Base-by-base conservation (phyloP, 192 early-diverging fungal genomes). In the Irineochytrium annulatum region DNA sequence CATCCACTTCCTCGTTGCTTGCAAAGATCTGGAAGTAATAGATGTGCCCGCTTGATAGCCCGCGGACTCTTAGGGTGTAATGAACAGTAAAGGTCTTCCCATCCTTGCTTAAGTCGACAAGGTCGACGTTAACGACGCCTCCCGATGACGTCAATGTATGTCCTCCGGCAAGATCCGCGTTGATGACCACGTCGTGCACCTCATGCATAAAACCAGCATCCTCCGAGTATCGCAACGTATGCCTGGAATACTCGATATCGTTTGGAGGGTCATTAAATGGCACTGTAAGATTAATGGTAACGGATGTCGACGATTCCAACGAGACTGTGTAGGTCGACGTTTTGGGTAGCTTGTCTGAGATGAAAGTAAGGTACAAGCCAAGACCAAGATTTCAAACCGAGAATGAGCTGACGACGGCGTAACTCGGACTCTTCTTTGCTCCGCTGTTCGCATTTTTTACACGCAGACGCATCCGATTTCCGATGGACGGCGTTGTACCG, bases 401-500 rank as follows among this genome's bases (percentile, higher is more conserved):
- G 34, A 19, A 71, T 77, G 17, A 64, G 52, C 34, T 60, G 55
- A 39, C 57, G 55, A 20, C 65, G 45, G 43, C 65, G 66, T 0
- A 43, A 33, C 49, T 79, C 77, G 11, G 4, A 51, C 49, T 74
- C 66, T 34, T 77, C 74, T 53, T 69, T 71, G n/a, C 76, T 65
- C 2, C 75, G 60, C 32, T 70, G 52, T 16, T 49, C 57, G 49
- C 82, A 84, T 17, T 64, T 57, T 53, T 77, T 79, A 55, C 82
- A 82, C 6, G 62, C 60, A n/a, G 33, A 30, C 3, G 51, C 24
- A 2, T 79, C 75, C 39, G 20, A 14, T 33, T 78, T 79, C 17
- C 71, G 56, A 49, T 84, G 82, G n/a, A 84, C 67, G 8, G 82
- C 82, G 51, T 81, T 82, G 70, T 79, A 76, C 11, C 79, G 68